Evolutionary conservation across 106 monocot genomes (phyloP), one percentile per base, ranked within the genome.

Genomic region (Posidonia australis): DNA sequence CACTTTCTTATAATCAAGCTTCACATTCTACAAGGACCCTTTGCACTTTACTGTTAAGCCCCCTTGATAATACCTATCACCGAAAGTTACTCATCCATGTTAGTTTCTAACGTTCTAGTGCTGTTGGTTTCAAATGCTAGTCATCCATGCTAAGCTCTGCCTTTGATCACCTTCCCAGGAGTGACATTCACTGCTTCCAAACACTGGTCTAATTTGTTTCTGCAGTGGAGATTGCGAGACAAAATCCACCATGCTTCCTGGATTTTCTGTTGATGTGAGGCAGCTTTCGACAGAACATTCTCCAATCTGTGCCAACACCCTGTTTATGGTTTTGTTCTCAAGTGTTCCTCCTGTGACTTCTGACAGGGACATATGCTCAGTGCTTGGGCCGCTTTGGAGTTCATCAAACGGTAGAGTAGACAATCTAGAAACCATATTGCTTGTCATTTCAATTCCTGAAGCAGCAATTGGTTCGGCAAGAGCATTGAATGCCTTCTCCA

Each of bases 201-300:
- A 20, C 14, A 20, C 26, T 0, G 61, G 61, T 44, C 43, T 61
- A 6, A 43, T n/a, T n/a, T 28, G 32, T 61, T 61, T 61, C 26
- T 61, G 28, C 26, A 43, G n/a, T 19, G 61, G 32, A 36, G 43
- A 27, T 62, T 42, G 32, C 21, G 42, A 20, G 10, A 20, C 19
- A 21, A 62, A 13, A 42, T 42, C 61, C 9, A 29, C 0, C 32
- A 62, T 62, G 32, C 9, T 20, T 10, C 61, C 61, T 62, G 22
- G 36, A 21, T 3, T 44, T 19, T 29, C 64, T 14, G 30, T 24
- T 1, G 74, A 63, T 2, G 77, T 72, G 44, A 82, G 63, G 60
- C 78, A 78, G 58, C 77, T 78, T 5, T 82, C 82, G 26, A 72
- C 25, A 0, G 82, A 82, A 45, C 60, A 70, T 24, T 78, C 78